A percentile compares a stretch with the other conserved stretches of the same genome.
Conservation (phyloP, 208 protist genomes). For the Acanthamoeba divionensis region DNA sequence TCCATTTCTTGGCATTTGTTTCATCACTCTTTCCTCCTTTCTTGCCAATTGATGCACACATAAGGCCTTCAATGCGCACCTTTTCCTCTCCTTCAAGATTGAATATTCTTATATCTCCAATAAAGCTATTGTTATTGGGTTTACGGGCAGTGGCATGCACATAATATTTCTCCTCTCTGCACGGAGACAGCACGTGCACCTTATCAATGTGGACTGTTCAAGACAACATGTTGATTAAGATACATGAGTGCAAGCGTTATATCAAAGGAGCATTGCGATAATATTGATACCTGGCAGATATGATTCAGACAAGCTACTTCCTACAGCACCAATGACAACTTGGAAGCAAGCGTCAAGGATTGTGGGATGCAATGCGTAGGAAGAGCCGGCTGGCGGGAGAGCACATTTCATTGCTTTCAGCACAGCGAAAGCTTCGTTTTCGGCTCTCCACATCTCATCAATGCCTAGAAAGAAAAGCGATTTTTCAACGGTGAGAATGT, state of each 20-base stretch:
- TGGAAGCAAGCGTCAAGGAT: constrained; percentile 11
- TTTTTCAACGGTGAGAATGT: not conserved
- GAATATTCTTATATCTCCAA: not conserved
- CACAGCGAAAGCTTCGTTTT: not conserved
- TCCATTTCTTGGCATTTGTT: not conserved
- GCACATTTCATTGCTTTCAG: not conserved
- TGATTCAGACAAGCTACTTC: not conserved
- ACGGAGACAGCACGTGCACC: not conserved
- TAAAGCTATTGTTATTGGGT: not conserved
- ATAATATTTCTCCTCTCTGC: not conserved
- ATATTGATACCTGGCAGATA: too few relatives aligned
- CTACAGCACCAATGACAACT: not conserved
- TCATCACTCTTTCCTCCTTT: not conserved
- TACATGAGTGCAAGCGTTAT: too few relatives aligned
- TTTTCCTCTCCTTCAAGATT: not conserved
- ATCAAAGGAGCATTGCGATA: too few relatives aligned
- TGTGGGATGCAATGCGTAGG: not conserved
- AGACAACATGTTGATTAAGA: too few relatives aligned
- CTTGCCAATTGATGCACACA: constrained; percentile 13
- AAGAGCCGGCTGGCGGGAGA: not conserved
- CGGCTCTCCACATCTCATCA: not conserved
- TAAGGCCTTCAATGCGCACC: not conserved
- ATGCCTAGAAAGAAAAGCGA: not conserved
- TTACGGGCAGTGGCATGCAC: not conserved
- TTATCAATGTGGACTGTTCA: not conserved